These are phyloP conservation scores for Lasiosphaeris hirsuta DNA, from an alignment of 495 filamentous ascomycete species.

Conservation along the genomic window DNA sequence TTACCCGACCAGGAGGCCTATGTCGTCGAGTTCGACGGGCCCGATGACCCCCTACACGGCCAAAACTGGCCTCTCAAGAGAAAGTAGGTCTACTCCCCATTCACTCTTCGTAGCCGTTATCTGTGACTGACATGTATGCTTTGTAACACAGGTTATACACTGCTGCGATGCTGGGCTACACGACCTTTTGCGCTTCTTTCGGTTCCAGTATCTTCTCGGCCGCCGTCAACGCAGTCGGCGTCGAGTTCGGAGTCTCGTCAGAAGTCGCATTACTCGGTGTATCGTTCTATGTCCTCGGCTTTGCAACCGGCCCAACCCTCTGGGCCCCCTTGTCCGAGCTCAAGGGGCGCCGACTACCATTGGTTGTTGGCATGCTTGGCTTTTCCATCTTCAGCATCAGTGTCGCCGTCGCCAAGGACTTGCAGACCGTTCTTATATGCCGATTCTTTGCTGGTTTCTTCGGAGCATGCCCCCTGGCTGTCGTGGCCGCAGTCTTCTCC, in stretches of 20 bases:
- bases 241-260: slow-evolving; percentile 51
- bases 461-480: slow-evolving; percentile 73
- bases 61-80: slow-evolving; percentile 78
- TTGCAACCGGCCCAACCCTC: slow-evolving; percentile 61
- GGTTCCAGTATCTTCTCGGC: slow-evolving; percentile 66
- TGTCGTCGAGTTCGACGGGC: slow-evolving; percentile 82
- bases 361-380: slow-evolving; percentile 71
- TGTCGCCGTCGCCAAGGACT: slow-evolving; percentile 69
- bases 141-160: slow-evolving; percentile 50
- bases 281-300: slow-evolving; percentile 68
- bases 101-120: not conserved
- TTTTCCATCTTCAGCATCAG: slow-evolving; percentile 73
- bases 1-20: slow-evolving; percentile 75
- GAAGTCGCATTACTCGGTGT: slow-evolving; percentile 65
- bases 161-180: slow-evolving; percentile 71
- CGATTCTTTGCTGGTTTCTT: slow-evolving; percentile 80
- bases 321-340: slow-evolving; percentile 79
- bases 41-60: slow-evolving; percentile 74
- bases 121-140: slow-evolving; percentile 21
- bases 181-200: slow-evolving; percentile 73
- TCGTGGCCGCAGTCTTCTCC: slow-evolving; percentile 83
- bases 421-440: slow-evolving; percentile 77
- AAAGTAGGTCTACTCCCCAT: slow-evolving; percentile 52
- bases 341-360: slow-evolving; percentile 66
- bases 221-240: slow-evolving; percentile 51